Evolutionary conservation across 1,284 basidiomycete genomes (phyloP).

Genomic region (Heterobasidion parviporum): DNA sequence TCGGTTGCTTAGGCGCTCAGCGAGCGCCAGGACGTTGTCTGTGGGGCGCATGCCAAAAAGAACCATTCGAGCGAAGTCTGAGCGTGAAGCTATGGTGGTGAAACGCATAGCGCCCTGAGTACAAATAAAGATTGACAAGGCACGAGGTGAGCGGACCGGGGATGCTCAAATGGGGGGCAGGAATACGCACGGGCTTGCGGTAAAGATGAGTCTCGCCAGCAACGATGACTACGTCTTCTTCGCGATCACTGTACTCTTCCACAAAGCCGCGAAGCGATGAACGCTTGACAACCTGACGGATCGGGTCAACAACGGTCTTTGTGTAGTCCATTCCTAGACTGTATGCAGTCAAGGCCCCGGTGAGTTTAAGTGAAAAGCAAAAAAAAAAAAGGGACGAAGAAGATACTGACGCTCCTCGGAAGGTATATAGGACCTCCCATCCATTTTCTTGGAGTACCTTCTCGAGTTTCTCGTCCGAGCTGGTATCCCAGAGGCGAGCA

Average conservation of each 20-base stretch:
- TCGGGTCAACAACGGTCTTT: conserved; percentile 30
- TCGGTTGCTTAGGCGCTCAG: conserved; percentile 22
- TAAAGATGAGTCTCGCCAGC: conserved; percentile 30
- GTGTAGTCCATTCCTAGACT: conserved; percentile 30
- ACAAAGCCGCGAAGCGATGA: conserved; percentile 25
- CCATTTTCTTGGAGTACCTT: conserved; percentile 26
- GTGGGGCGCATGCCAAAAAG: conserved; percentile 24
- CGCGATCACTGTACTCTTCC: conserved; percentile 28
- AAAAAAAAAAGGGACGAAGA: not conserved
- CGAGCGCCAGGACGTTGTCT: conserved; percentile 23
- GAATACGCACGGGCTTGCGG: conserved; percentile 31
- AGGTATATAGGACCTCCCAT: conserved; percentile 28
- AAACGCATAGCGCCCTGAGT: conserved; percentile 31
- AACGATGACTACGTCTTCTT: conserved; percentile 28
- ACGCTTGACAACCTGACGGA: conserved; percentile 25
- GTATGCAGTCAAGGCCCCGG: not conserved
- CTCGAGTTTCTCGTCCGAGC: conserved; percentile 21
- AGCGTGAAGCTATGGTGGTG: conserved; percentile 18
- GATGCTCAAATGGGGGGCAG: not conserved
- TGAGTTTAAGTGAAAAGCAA: not conserved
- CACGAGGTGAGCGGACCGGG: too few species aligned
- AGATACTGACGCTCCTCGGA: conserved; percentile 24
- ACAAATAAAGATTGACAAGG: not conserved
- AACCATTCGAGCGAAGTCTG: conserved; percentile 26
- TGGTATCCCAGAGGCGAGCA: conserved; percentile 10